Percentiles rank a stretch among this genome's conserved stretches.
Conservation (phyloP, 73 alveolate genomes). For the Tetrahymena elliotti region DNA sequence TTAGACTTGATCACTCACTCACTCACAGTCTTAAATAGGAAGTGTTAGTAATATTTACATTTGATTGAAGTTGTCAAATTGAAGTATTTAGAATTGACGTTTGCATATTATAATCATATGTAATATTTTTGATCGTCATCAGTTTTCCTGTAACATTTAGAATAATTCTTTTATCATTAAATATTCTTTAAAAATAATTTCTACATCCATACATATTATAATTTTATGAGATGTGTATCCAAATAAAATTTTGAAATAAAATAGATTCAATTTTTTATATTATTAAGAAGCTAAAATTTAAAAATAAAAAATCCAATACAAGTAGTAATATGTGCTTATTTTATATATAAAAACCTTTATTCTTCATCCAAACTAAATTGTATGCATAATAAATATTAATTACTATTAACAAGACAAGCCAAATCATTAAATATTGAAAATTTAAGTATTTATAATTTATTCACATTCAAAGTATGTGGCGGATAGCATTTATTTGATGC, state of each 20-base stretch:
- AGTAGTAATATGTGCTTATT: neutral
- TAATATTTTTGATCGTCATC: neutral
- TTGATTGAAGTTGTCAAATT: neutral
- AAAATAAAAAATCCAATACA: no score
- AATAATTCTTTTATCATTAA: neutral
- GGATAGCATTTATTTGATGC: no score
- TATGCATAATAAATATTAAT: neutral
- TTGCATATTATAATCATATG: neutral
- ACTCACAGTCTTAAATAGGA: neutral
- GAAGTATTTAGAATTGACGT: neutral
- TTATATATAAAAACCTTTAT: no score
- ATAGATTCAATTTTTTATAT: no score
- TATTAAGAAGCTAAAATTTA: neutral
- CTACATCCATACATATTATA: no score
- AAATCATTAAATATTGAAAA: neutral
- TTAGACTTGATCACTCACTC: neutral
- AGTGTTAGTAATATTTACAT: neutral
- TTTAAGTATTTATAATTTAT: neutral
- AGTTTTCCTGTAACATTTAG: neutral
- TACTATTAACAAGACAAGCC: neutral
- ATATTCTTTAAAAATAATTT: neutral
- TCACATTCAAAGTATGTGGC: no score
- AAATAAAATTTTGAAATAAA: no score
- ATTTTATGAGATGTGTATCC: neutral
- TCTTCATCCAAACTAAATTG: neutral